These are phyloP conservation scores for Isoetes taiwanensis DNA, from an alignment of 75 land plant genomes.

Conservation along the genomic window DNA sequence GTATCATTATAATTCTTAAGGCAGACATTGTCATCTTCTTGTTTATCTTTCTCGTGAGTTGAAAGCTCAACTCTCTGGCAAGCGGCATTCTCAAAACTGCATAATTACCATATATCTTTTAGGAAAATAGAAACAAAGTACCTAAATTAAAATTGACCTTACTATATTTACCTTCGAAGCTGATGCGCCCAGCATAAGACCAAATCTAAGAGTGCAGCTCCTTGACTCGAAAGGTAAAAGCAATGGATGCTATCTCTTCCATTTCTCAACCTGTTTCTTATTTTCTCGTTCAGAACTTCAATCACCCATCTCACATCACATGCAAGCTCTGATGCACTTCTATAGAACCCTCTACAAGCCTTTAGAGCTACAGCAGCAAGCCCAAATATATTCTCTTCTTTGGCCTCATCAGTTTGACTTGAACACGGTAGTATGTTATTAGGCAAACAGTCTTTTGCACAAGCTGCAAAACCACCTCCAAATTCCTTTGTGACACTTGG, in stretches of 20 bases:
- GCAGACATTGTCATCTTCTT: too few relatives aligned
- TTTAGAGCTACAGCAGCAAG: slow-evolving; percentile 70
- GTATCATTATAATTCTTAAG: not conserved
- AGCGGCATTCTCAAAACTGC: not conserved
- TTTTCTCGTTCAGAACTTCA: slow-evolving; percentile 41
- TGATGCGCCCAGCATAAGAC: slow-evolving; percentile 58
- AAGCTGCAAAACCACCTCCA: not conserved
- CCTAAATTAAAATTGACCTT: not conserved
- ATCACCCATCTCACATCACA: slow-evolving; percentile 52
- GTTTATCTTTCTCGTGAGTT: not conserved
- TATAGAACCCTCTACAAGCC: slow-evolving; percentile 63
- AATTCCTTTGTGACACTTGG: slow-evolving; percentile 22
- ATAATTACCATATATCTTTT: not conserved
- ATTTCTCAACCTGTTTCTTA: slow-evolving; percentile 35
- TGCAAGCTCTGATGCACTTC: slow-evolving; percentile 51
- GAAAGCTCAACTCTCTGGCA: not conserved
- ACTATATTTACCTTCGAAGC: slow-evolving; percentile 37
- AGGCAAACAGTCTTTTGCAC: not conserved
- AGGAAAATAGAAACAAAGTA: not conserved
- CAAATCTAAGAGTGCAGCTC: slow-evolving; percentile 69
- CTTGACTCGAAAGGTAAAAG: slow-evolving; percentile 54
- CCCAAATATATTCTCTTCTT: slow-evolving; percentile 37
- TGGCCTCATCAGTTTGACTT: not conserved
- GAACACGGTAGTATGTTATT: not conserved
- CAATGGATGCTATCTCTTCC: slow-evolving; percentile 52